phyloP scores from a whole-genome alignment of 371 early-diverging fungal species.

The Mucor velutinosus region DNA sequence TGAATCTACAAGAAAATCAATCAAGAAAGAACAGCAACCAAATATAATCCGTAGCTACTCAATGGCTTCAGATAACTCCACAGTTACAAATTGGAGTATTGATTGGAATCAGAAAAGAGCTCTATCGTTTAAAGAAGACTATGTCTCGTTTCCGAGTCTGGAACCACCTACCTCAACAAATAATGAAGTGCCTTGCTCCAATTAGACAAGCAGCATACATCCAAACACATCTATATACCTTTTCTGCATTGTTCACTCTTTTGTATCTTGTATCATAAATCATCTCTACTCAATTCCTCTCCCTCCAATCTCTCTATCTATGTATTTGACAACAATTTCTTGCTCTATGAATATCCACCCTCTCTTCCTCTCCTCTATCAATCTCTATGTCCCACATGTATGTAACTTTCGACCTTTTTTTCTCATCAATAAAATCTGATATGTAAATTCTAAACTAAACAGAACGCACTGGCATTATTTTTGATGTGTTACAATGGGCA shows the following conservation, averaged over 20 bases:
- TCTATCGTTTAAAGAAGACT: constrained; percentile 39
- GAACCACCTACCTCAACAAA: constrained; percentile 12
- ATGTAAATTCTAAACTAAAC: neutral
- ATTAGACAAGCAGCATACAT: neutral
- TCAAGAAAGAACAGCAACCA: neutral
- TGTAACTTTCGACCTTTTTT: neutral
- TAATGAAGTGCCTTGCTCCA: constrained; percentile 10
- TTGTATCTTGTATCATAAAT: neutral
- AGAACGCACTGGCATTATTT: constrained; percentile 2
- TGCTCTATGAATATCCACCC: neutral
- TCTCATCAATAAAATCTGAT: neutral
- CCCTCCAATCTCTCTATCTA: neutral
- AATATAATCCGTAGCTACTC: constrained; percentile 15
- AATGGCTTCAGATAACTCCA: constrained; percentile 13
- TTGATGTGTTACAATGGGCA: neutral
- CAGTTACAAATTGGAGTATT: constrained; percentile 20
- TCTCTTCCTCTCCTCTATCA: neutral
- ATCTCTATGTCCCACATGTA: neutral
- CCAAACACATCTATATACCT: neutral
- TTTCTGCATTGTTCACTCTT: neutral
- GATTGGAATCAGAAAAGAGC: constrained; percentile 35
- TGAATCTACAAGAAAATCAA: neutral
- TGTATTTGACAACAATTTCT: constrained; percentile 1
- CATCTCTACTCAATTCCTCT: neutral
- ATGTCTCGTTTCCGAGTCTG: constrained; percentile 41